Percentiles rank a stretch among this genome's conserved stretches.
These are phyloP conservation scores for Pythium oligandrum DNA, from an alignment of 352 stramenopile species.

Conservation along the genomic window DNA sequence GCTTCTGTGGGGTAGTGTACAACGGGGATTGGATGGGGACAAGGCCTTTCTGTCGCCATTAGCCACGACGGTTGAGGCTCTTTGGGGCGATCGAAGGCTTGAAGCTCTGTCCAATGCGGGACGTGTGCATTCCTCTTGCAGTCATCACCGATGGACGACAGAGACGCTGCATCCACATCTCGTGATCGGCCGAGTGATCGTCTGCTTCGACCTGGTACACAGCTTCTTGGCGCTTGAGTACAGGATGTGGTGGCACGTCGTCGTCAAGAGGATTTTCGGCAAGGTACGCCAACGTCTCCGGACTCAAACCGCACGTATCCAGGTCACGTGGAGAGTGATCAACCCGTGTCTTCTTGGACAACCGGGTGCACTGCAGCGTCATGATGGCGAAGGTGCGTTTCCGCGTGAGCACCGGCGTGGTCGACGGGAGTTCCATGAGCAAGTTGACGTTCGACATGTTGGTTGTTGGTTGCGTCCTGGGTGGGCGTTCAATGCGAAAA, in stretches of 20 bases:
- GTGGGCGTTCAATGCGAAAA: neutral
- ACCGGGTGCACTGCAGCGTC: neutral
- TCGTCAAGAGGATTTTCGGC: constrained; percentile 10
- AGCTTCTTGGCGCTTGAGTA: constrained; percentile 13
- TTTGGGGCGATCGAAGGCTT: too few species aligned
- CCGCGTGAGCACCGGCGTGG: constrained; percentile 4
- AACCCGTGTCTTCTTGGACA: constrained; percentile 4
- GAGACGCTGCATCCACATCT: neutral
- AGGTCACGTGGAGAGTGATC: neutral
- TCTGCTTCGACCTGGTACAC: constrained; percentile 3
- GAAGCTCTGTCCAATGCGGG: too few species aligned
- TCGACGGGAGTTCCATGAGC: neutral
- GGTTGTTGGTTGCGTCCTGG: constrained; percentile 2
- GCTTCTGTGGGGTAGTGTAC: too few species aligned
- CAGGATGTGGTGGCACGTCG: constrained; percentile 9
- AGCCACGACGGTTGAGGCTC: too few species aligned
- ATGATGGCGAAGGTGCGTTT: constrained; percentile 13
- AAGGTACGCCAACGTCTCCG: constrained; percentile 6
- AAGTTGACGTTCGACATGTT: constrained; percentile 1
- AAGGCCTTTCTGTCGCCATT: too few species aligned
- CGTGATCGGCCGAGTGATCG: constrained; percentile 2
- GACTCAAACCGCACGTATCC: constrained; percentile 6
- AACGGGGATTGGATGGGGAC: too few species aligned
- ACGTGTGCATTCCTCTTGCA: too few species aligned
- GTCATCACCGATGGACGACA: too few species aligned